Conservation (phyloP, 306 rosid species). For the Gastrolobium bilobum region DNA sequence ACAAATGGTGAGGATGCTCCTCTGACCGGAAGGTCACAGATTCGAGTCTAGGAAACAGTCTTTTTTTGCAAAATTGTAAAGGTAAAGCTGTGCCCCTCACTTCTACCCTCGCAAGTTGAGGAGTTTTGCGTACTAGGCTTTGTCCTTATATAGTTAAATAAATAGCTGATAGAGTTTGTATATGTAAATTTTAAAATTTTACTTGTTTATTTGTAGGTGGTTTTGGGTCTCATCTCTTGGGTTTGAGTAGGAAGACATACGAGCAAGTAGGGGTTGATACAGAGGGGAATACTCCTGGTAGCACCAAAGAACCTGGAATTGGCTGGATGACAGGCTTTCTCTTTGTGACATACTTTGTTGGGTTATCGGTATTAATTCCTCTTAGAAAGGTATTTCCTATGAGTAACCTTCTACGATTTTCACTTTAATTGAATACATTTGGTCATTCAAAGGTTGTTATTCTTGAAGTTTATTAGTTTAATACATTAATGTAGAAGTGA, state of each 20-base stretch:
- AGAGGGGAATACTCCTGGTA: constrained; percentile 68
- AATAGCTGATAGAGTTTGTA: background rate
- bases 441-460: constrained; percentile 6
- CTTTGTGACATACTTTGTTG: constrained; percentile 85
- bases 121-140: too few species aligned
- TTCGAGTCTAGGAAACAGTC: too few species aligned
- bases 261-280: constrained; percentile 78
- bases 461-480: background rate
- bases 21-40: too few species aligned
- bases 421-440: constrained; percentile 11
- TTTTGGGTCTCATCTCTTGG: constrained; percentile 88
- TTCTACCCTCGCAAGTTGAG: too few species aligned
- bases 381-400: constrained; percentile 76
- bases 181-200: constrained; percentile 8
- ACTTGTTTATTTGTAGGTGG: constrained; percentile 68
- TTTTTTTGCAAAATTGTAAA: too few species aligned
- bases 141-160: too few species aligned
- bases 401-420: constrained; percentile 33
- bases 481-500: background rate
- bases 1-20: too few species aligned
- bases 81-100: too few species aligned
- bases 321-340: constrained; percentile 96
- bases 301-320: constrained; percentile 83
- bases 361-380: constrained; percentile 82
- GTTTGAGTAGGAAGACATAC: constrained; percentile 75